Evolutionary conservation across 345 rosid species (phyloP).

Genomic region (Melaleuca quinquenervia): DNA sequence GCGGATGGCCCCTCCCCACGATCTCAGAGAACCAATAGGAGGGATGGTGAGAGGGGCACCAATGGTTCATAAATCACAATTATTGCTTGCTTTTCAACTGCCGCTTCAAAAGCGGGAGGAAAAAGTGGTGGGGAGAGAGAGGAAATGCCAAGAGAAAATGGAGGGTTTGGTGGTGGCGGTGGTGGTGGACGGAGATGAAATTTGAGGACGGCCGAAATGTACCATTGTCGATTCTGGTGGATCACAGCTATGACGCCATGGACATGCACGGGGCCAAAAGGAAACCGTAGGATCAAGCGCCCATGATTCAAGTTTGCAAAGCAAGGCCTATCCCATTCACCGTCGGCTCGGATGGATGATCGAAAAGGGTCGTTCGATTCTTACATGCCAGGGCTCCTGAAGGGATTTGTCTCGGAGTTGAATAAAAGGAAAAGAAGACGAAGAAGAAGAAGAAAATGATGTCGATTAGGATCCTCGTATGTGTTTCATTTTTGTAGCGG

Average conservation of each 20-base stretch:
- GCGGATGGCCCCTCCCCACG: background rate
- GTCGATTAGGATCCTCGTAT: background rate
- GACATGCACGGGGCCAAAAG: background rate
- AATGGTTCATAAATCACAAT: background rate
- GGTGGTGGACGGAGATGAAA: background rate
- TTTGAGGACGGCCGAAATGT: background rate
- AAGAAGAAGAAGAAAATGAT: background rate
- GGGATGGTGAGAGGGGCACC: background rate
- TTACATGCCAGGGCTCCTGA: background rate
- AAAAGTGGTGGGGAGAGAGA: rapidly evolving
- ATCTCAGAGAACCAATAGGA: background rate
- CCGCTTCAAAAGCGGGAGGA: background rate
- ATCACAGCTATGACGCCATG: background rate
- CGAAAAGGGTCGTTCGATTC: background rate
- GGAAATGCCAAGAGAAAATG: background rate
- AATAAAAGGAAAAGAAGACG: background rate
- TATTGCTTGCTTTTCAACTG: background rate
- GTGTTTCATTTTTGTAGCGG: background rate
- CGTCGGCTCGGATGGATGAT: background rate
- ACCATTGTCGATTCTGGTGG: background rate
- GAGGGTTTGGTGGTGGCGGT: background rate
- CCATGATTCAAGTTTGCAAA: background rate
- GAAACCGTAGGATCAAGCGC: background rate
- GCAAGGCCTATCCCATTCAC: background rate
- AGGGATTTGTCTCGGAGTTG: background rate